Conservation (phyloP, 441 rosid genomes). For the Daphne laureola region DNA sequence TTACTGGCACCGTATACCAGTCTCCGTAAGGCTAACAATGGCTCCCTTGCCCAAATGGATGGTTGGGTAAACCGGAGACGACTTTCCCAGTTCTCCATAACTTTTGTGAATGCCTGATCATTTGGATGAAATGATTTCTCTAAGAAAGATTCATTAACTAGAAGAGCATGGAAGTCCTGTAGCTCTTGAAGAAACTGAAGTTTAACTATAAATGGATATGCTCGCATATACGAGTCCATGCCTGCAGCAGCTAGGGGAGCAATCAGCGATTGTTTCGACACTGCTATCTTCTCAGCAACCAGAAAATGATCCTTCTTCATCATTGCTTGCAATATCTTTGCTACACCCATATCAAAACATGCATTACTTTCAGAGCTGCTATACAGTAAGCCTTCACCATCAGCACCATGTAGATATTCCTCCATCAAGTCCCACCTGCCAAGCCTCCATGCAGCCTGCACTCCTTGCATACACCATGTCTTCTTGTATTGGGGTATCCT, state of each 20-base stretch:
- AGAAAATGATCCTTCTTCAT: slow-evolving; percentile 85
- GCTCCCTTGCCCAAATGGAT: slow-evolving; percentile 97
- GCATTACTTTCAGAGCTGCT: slow-evolving; percentile 98
- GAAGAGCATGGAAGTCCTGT: slow-evolving; percentile 78
- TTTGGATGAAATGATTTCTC: slow-evolving; percentile 59
- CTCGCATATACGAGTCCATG: slow-evolving; percentile 94
- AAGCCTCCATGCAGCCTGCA: slow-evolving; percentile 99
- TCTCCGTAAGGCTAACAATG: slow-evolving; percentile 89
- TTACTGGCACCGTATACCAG: slow-evolving; percentile 80
- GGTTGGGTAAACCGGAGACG: slow-evolving; percentile 89
- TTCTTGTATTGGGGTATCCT: slow-evolving; percentile 88
- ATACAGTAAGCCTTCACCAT: slow-evolving; percentile 77
- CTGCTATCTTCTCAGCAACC: slow-evolving; percentile 77
- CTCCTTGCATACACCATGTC: slow-evolving; percentile 99
- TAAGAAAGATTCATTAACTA: slow-evolving; percentile 76
- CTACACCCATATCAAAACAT: slow-evolving; percentile 95
- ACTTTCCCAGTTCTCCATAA: slow-evolving; percentile 82
- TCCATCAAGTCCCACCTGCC: slow-evolving; percentile 99
- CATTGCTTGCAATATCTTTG: slow-evolving; percentile 91
- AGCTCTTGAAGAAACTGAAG: slow-evolving; percentile 88
- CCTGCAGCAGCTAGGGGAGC: slow-evolving; percentile 99
- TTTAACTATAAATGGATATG: slow-evolving; percentile 91
- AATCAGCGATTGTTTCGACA: slow-evolving; percentile 90
- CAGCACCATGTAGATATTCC: slow-evolving; percentile 90
- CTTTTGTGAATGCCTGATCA: slow-evolving; percentile 54